These are phyloP conservation scores for Pichiaceae sp. DNA, from an alignment of 1,139 yeast genomes.

Conservation along the genomic window DNA sequence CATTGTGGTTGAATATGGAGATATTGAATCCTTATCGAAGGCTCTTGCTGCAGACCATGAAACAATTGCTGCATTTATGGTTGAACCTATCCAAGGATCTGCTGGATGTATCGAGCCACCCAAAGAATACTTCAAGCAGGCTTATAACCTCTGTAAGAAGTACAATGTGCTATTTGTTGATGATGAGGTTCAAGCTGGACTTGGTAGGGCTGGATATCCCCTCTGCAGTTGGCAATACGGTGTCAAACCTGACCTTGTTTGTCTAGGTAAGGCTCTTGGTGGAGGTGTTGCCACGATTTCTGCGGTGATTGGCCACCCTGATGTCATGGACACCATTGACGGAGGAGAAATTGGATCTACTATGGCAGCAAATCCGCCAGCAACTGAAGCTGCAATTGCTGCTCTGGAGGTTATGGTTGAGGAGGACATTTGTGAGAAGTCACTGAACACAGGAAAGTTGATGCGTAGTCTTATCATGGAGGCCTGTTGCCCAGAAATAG, in stretches of 20 bases:
- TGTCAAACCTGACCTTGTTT: slow-evolving; percentile 19
- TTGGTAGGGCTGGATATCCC: slow-evolving; percentile 18
- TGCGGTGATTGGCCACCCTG: slow-evolving; percentile 29
- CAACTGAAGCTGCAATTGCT: slow-evolving; percentile 85
- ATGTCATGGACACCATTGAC: slow-evolving; percentile 74
- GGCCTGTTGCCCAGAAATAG: slow-evolving; percentile 36
- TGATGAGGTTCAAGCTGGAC: slow-evolving; percentile 87
- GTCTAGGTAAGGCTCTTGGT: slow-evolving; percentile 19
- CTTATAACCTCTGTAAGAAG: slow-evolving; percentile 66
- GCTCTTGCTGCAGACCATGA: slow-evolving; percentile 14
- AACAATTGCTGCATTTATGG: slow-evolving; percentile 37
- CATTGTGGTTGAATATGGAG: slow-evolving; percentile 12
- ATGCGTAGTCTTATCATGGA: slow-evolving; percentile 52
- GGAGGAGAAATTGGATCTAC: slow-evolving; percentile 95
- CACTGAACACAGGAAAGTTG: slow-evolving; percentile 56
- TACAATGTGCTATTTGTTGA: slow-evolving; percentile 82
- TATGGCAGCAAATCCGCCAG: slow-evolving; percentile 91
- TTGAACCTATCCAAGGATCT: slow-evolving; percentile 97
- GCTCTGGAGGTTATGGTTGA: slow-evolving; percentile 80
- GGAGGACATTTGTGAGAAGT: slow-evolving; percentile 69
- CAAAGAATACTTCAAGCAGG: slow-evolving; percentile 62
- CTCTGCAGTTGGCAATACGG: slow-evolving; percentile 12
- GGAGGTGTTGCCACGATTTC: slow-evolving; percentile 20
- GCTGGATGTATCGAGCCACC: slow-evolving; percentile 97
- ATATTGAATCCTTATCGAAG: slow-evolving; percentile 10